These are phyloP conservation scores for Clonostachys byssicola DNA, from an alignment of 2,329 filamentous ascomycete genomes.

Conservation along the genomic window DNA sequence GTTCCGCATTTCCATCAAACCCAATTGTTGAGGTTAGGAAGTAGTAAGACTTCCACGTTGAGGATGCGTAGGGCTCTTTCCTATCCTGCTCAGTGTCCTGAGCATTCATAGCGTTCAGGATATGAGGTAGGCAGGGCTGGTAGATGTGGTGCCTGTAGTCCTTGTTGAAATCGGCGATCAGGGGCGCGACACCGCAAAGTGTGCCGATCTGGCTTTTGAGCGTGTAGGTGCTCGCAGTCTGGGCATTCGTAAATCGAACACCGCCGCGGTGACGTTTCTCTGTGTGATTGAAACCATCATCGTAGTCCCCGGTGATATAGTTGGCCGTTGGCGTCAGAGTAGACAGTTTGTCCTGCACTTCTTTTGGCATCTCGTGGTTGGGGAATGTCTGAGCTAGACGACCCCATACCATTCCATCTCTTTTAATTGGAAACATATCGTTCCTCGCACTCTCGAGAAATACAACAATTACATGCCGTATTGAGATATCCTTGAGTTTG, in stretches of 20 bases:
- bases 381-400: conserved; percentile 13
- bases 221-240: conserved; percentile 26
- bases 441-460: conserved; percentile 22
- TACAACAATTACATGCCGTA: conserved; percentile 27
- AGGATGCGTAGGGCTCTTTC: neutral
- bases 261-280: conserved; percentile 15
- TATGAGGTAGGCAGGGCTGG: conserved; percentile 27
- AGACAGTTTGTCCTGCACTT: conserved; percentile 11
- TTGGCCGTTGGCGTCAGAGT: conserved; percentile 14
- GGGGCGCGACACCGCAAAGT: conserved; percentile 24
- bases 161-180: conserved; percentile 25
- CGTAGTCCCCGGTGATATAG: conserved; percentile 10
- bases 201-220: conserved; percentile 25
- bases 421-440: conserved; percentile 26
- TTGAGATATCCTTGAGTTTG: conserved; percentile 12
- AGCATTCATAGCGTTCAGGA: conserved; percentile 10
- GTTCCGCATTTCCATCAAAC: conserved; percentile 8
- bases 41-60: conserved; percentile 6
- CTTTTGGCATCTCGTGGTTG: conserved; percentile 13
- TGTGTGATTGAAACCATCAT: conserved; percentile 4
- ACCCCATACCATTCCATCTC: conserved; percentile 17
- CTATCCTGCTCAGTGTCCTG: neutral
- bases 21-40: conserved; percentile 10
- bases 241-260: conserved; percentile 20
- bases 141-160: conserved; percentile 28